Conservation (phyloP, 2,329 filamentous ascomycete species). For the Podosphaera fusca region DNA sequence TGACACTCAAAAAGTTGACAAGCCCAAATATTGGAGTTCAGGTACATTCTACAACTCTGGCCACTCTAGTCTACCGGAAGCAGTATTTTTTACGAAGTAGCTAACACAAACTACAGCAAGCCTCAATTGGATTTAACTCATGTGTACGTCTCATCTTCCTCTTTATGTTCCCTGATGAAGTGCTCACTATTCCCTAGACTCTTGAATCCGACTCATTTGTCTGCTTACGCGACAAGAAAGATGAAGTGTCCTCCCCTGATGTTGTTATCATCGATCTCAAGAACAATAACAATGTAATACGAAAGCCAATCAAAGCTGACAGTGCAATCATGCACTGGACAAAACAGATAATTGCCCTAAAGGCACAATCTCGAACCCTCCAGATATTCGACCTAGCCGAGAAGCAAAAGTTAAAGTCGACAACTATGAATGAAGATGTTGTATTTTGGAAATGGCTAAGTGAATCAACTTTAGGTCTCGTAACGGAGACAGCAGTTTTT, state of each 20-base stretch:
- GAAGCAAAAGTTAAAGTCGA: conserved; percentile 91
- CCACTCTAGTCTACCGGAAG: neutral
- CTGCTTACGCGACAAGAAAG: conserved; percentile 87
- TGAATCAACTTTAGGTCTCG: conserved; percentile 65
- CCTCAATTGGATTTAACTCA: conserved; percentile 67
- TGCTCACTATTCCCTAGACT: conserved; percentile 33
- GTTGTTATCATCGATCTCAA: conserved; percentile 97
- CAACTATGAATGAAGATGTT: conserved; percentile 90
- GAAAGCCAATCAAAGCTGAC: conserved; percentile 92
- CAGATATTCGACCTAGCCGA: conserved; percentile 91
- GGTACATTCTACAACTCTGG: conserved; percentile 19
- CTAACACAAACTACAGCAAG: conserved; percentile 25
- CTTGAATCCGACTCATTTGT: conserved; percentile 94
- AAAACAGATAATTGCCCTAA: conserved; percentile 86
- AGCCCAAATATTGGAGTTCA: conserved; percentile 23
- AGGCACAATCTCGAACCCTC: conserved; percentile 78
- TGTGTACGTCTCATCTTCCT: conserved; percentile 35
- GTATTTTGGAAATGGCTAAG: conserved; percentile 99
- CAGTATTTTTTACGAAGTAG: neutral
- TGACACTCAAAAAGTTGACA: conserved; percentile 22
- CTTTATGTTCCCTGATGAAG: neutral
- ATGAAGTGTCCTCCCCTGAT: conserved; percentile 62
- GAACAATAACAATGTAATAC: conserved; percentile 86
- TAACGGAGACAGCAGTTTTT: conserved; percentile 77
- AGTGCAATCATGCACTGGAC: conserved; percentile 99